Conservation (phyloP, 805 yeast genomes). For the Lachancea kluyveri region DNA sequence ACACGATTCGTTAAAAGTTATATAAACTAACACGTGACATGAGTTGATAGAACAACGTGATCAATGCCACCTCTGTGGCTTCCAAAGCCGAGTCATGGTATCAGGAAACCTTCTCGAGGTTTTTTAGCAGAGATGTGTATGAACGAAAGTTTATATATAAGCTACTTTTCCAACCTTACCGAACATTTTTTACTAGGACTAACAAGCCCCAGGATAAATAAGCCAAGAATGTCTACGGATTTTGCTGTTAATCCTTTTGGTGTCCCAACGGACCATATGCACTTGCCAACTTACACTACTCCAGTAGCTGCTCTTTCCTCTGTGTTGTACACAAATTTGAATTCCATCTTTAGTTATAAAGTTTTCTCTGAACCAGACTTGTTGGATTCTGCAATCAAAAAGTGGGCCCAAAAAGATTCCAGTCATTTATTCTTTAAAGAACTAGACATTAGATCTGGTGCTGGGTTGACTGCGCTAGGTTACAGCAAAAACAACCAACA, state of each 20-base stretch:
- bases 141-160: too few relatives aligned
- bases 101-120: too few relatives aligned
- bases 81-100: too few relatives aligned
- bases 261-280: conserved; percentile 48
- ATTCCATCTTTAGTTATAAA: conserved; percentile 63
- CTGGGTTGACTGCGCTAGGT: conserved; percentile 74
- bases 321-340: conserved; percentile 44
- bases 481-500: conserved; percentile 37
- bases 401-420: conserved; percentile 42
- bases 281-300: conserved; percentile 45
- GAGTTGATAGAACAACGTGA: too few relatives aligned
- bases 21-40: too few relatives aligned
- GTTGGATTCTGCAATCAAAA: conserved; percentile 50
- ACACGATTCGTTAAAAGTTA: too few relatives aligned
- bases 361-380: conserved; percentile 56
- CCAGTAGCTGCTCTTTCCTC: conserved; percentile 50
- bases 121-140: too few relatives aligned
- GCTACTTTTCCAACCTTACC: too few relatives aligned
- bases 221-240: conserved; percentile 14
- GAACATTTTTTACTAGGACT: too few relatives aligned
- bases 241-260: conserved; percentile 52
- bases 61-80: too few relatives aligned
- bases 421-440: conserved; percentile 23
- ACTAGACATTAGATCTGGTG: conserved; percentile 76
- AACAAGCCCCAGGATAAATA: too few relatives aligned